Evolutionary conservation across 2,329 filamentous ascomycete genomes (phyloP).

Genomic region (Mycosphaerella sp.): DNA sequence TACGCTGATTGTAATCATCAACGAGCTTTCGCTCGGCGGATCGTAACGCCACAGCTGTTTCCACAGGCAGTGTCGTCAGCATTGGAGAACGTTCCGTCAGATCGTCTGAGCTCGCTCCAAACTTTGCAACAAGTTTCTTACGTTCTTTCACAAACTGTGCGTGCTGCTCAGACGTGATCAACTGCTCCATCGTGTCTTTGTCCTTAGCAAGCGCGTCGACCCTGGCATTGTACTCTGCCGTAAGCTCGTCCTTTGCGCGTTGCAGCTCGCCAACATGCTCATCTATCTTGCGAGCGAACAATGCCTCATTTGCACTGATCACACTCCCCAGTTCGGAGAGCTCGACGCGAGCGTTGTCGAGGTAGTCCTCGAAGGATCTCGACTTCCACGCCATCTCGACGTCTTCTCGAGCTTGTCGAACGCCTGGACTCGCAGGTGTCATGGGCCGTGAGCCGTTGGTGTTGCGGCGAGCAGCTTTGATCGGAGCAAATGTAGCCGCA

Average conservation of each 20-base stretch:
- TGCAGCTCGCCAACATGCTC: slow-evolving; percentile 36
- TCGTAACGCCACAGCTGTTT: slow-evolving; percentile 26
- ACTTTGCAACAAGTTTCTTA: slow-evolving; percentile 29
- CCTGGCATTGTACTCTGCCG: slow-evolving; percentile 32
- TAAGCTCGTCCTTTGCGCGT: slow-evolving; percentile 32
- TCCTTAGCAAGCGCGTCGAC: slow-evolving; percentile 31
- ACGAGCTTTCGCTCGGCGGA: slow-evolving; percentile 32
- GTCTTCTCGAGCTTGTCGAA: slow-evolving; percentile 18
- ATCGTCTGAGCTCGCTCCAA: slow-evolving; percentile 24
- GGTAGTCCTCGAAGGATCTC: slow-evolving; percentile 34
- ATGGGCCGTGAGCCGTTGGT: slow-evolving; percentile 9
- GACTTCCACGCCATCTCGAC: slow-evolving; percentile 20
- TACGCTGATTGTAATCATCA: slow-evolving; percentile 30
- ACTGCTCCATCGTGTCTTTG: slow-evolving; percentile 29
- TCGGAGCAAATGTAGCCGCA: slow-evolving; percentile 9
- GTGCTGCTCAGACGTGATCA: slow-evolving; percentile 28
- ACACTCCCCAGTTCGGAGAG: slow-evolving; percentile 33
- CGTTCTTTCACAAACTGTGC: slow-evolving; percentile 32
- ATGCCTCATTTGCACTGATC: slow-evolving; percentile 33
- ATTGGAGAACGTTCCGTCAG: slow-evolving; percentile 19
- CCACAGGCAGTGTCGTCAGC: slow-evolving; percentile 23
- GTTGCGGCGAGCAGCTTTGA: slow-evolving; percentile 13
- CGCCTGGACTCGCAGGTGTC: slow-evolving; percentile 18
- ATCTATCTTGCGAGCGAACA: slow-evolving; percentile 34
- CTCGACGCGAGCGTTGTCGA: slow-evolving; percentile 31